Percentiles rank a stretch among this genome's conserved stretches.
These are phyloP conservation scores for Auricularia sp. DNA, from an alignment of 768 basidiomycete genomes.

Conservation along the genomic window DNA sequence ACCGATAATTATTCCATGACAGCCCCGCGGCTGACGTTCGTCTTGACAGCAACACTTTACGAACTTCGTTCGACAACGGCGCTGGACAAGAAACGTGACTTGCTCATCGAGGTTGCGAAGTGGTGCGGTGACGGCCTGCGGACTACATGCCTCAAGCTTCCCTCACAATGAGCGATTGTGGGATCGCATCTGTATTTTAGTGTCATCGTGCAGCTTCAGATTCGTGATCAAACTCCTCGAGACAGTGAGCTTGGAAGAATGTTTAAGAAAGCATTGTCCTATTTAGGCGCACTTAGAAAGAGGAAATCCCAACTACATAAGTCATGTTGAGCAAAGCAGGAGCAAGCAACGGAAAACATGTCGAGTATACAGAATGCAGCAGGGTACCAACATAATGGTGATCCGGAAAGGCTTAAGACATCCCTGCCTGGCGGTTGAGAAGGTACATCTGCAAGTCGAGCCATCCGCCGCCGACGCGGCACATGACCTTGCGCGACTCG, in stretches of 20 bases:
- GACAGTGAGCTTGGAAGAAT: too few species aligned
- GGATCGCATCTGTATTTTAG: too few species aligned
- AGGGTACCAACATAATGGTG: background rate
- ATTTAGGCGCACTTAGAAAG: too few species aligned
- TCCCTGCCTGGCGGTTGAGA: constrained; percentile 63
- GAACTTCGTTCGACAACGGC: constrained; percentile 67
- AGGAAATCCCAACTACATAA: background rate
- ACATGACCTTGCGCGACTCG: constrained; percentile 76
- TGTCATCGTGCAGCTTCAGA: too few species aligned
- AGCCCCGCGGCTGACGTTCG: background rate
- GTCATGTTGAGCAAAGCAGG: background rate
- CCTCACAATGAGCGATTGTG: background rate
- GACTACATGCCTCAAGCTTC: constrained; percentile 64
- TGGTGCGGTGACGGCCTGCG: constrained; percentile 81
- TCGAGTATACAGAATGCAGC: background rate
- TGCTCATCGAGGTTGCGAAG: constrained; percentile 67
- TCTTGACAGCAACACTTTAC: constrained; percentile 59
- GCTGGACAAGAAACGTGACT: constrained; percentile 62
- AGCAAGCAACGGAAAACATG: background rate
- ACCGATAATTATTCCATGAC: background rate
- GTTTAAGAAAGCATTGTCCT: too few species aligned
- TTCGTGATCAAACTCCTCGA: too few species aligned
- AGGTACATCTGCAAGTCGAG: constrained; percentile 67
- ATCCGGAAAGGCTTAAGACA: constrained; percentile 20
- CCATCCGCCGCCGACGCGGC: constrained; percentile 71